Evolutionary conservation across 2,329 filamentous ascomycete species (phyloP).

Genomic region (Hymenoscyphus occultus): DNA sequence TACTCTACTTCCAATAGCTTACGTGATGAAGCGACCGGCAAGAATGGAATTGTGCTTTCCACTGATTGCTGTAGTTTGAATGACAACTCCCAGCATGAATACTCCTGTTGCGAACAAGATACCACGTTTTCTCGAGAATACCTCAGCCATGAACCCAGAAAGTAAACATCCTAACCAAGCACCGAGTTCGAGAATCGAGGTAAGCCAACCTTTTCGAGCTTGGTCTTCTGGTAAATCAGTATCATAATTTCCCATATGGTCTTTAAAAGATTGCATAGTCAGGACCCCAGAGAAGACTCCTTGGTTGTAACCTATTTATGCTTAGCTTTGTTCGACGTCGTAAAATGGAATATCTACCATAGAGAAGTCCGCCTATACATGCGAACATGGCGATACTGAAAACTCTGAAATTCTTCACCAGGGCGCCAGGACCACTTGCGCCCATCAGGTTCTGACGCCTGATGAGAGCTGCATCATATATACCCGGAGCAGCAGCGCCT

Average conservation of each 20-base stretch:
- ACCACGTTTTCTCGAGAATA: conserved; percentile 64
- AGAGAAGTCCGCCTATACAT: conserved; percentile 59
- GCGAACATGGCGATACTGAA: conserved; percentile 60
- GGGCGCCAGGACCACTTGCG: conserved; percentile 47
- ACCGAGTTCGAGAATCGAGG: conserved; percentile 70
- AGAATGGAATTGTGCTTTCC: conserved; percentile 59
- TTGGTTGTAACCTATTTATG: conserved; percentile 60
- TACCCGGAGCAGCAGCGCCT: conserved; percentile 34
- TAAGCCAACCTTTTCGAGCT: conserved; percentile 58
- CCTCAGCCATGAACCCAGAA: conserved; percentile 69
- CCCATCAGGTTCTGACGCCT: conserved; percentile 54
- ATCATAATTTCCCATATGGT: conserved; percentile 54
- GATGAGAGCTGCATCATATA: conserved; percentile 51
- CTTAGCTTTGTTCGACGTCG: conserved; percentile 49
- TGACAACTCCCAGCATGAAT: conserved; percentile 67
- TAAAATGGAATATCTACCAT: conserved; percentile 23
- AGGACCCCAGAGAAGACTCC: conserved; percentile 73
- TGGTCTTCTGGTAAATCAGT: conserved; percentile 45
- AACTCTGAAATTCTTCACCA: conserved; percentile 59
- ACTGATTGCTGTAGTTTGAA: conserved; percentile 60
- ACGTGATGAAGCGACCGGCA: conserved; percentile 69
- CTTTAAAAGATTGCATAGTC: conserved; percentile 52
- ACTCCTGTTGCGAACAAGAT: conserved; percentile 63
- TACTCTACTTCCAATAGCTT: conserved; percentile 24
- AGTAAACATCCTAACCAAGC: conserved; percentile 73